Evolutionary conservation across 176 grass and related monocot species (phyloP).

Genomic region (Ensete glaucum): DNA sequence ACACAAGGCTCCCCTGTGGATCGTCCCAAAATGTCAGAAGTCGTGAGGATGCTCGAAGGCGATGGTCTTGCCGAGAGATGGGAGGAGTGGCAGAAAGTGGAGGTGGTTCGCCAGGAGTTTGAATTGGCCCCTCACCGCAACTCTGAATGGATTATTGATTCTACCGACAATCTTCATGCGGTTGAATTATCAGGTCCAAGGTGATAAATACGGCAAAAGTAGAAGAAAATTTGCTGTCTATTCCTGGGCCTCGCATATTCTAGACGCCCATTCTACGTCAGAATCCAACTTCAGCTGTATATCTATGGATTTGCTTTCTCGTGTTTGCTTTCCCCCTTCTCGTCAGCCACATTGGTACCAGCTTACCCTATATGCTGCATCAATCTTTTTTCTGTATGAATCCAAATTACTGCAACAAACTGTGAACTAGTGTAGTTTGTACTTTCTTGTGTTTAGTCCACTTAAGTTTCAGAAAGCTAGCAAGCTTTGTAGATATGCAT

Average conservation of each 20-base stretch:
- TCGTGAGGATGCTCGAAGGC: conserved; percentile 28
- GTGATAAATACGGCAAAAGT: background rate
- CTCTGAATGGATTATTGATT: conserved; percentile 1
- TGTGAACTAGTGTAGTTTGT: no score
- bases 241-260: background rate
- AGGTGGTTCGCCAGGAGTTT: background rate
- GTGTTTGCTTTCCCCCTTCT: background rate
- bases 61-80: background rate
- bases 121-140: background rate
- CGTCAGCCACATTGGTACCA: background rate
- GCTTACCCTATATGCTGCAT: no score
- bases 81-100: conserved; percentile 11
- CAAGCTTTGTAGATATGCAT: no score
- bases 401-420: no score
- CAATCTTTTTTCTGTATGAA: no score
- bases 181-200: conserved; percentile 20
- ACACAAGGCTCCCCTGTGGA: conserved; percentile 19
- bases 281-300: background rate
- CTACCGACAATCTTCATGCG: conserved; percentile 9
- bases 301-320: background rate
- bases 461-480: no score
- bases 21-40: conserved; percentile 26
- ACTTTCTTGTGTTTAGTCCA: no score
- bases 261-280: no score
- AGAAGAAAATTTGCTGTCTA: background rate